phyloP scores from a whole-genome alignment of 768 basidiomycete species.

The Lenzites betulinus region DNA sequence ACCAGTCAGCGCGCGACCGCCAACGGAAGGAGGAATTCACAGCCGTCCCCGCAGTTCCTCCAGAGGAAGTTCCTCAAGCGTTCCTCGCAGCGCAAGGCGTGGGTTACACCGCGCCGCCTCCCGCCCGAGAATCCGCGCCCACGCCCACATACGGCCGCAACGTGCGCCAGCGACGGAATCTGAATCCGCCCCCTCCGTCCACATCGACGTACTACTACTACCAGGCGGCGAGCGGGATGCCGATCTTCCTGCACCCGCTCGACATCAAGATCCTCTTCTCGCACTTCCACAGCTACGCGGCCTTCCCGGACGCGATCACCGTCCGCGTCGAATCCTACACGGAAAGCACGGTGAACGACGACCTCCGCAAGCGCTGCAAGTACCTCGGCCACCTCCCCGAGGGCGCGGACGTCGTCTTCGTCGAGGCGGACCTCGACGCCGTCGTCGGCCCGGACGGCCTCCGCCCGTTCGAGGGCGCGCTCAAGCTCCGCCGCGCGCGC shows the following conservation, averaged over 20 bases:
- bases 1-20: slow-evolving; percentile 36
- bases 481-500: slow-evolving; percentile 72
- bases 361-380: slow-evolving; percentile 92
- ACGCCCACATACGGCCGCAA: slow-evolving; percentile 41
- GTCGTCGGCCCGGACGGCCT: slow-evolving; percentile 79
- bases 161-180: slow-evolving; percentile 68
- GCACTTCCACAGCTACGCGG: slow-evolving; percentile 77
- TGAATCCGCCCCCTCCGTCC: slow-evolving; percentile 85
- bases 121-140: slow-evolving; percentile 10
- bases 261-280: slow-evolving; percentile 92
- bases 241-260: slow-evolving; percentile 91
- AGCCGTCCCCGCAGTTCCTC: background rate
- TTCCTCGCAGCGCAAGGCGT: slow-evolving; percentile 50
- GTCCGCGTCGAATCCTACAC: slow-evolving; percentile 77
- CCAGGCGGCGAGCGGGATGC: slow-evolving; percentile 88
- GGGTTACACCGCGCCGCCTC: background rate
- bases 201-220: slow-evolving; percentile 95
- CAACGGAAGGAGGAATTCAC: slow-evolving; percentile 27
- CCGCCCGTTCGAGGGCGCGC: slow-evolving; percentile 79
- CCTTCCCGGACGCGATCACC: slow-evolving; percentile 81
- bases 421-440: slow-evolving; percentile 80
- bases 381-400: slow-evolving; percentile 93
- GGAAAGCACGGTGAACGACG: slow-evolving; percentile 87
- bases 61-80: slow-evolving; percentile 56
- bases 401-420: slow-evolving; percentile 89